phyloP scores from a whole-genome alignment of 345 rosid species.

The Rhodomyrtus tomentosa region DNA sequence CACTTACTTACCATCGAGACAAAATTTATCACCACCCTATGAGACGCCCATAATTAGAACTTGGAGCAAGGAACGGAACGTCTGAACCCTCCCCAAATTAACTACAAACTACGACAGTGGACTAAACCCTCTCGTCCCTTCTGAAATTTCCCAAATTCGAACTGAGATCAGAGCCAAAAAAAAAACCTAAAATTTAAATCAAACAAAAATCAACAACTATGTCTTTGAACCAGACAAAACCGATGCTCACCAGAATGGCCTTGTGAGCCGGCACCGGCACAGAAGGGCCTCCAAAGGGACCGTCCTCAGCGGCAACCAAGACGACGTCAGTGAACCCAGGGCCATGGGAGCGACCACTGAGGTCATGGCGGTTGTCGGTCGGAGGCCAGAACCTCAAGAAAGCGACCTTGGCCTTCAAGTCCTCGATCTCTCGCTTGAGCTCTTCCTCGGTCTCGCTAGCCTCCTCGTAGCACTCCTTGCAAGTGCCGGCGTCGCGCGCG shows the following conservation, averaged over 20 bases:
- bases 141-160: background rate
- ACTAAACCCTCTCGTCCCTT: background rate
- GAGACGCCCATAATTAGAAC: background rate
- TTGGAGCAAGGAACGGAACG: background rate
- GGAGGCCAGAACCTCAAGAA: conserved; percentile 54
- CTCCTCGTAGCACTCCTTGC: conserved; percentile 55
- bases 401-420: conserved; percentile 11
- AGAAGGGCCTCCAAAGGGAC: conserved; percentile 7
- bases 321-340: conserved; percentile 48
- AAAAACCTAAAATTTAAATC: background rate
- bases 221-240: background rate
- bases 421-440: conserved; percentile 8
- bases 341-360: background rate
- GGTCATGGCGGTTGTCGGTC: conserved; percentile 8
- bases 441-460: conserved; percentile 28
- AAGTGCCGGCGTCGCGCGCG: conserved; percentile 40
- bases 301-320: conserved; percentile 47
- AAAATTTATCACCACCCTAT: background rate
- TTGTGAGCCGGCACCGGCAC: conserved; percentile 59
- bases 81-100: background rate
- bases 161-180: background rate
- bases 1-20: background rate
- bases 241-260: conserved; percentile 46
- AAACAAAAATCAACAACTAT: background rate
- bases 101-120: background rate